Evolutionary conservation across 73 alveolate genomes (phyloP).

Genomic region (Tetrahymena thermophila): DNA sequence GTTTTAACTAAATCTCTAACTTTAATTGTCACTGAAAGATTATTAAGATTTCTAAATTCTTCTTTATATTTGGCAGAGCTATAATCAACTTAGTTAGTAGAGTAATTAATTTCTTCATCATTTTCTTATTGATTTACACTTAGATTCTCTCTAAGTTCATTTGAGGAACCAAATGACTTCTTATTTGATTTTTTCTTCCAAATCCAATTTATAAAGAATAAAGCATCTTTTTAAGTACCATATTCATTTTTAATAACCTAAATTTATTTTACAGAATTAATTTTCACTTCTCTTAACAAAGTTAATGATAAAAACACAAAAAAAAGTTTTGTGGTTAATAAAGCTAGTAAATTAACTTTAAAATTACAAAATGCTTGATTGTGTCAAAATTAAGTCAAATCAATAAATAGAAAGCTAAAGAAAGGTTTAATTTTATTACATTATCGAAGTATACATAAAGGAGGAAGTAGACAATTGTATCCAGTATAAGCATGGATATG

Average conservation of each 20-base stretch:
- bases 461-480: neutral
- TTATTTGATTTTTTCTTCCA: constrained; percentile 4
- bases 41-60: neutral
- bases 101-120: neutral
- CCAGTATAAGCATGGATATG: neutral
- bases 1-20: constrained; percentile 14
- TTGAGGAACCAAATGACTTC: neutral
- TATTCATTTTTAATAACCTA: neutral
- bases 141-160: constrained; percentile 1
- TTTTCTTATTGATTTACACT: neutral
- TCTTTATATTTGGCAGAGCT: constrained; percentile 12
- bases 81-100: neutral
- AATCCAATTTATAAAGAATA: neutral
- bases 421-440: neutral
- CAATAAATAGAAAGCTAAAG: too few relatives aligned
- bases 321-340: neutral
- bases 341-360: too few relatives aligned
- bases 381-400: too few relatives aligned
- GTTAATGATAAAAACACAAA: too few relatives aligned
- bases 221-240: neutral
- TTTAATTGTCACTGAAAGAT: neutral
- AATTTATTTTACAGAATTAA: too few relatives aligned
- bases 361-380: too few relatives aligned
- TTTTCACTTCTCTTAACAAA: too few relatives aligned
- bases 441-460: constrained; percentile 26